Evolutionary conservation across 2,329 filamentous ascomycete genomes (phyloP).

Genomic region (Diplodia intermedia): DNA sequence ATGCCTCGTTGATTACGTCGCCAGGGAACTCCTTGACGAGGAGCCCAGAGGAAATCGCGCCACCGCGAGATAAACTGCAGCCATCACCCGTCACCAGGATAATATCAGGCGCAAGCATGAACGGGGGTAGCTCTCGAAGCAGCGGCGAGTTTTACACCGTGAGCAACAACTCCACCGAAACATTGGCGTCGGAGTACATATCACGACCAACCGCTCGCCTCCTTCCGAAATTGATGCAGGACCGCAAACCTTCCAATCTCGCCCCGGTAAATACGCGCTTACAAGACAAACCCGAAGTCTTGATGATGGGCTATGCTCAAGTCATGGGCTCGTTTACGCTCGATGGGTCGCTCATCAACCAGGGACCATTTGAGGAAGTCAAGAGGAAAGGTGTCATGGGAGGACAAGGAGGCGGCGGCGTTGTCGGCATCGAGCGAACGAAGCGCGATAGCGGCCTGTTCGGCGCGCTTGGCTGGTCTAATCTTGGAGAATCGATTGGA

Average conservation of each 20-base stretch:
- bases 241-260: slow-evolving; percentile 38
- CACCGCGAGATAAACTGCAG: slow-evolving; percentile 61
- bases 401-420: slow-evolving; percentile 80
- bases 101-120: slow-evolving; percentile 77
- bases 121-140: slow-evolving; percentile 78
- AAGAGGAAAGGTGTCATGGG: slow-evolving; percentile 92
- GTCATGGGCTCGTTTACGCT: slow-evolving; percentile 90
- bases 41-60: slow-evolving; percentile 23
- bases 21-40: slow-evolving; percentile 1
- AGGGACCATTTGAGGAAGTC: slow-evolving; percentile 90
- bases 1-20: slow-evolving; percentile 8
- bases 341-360: slow-evolving; percentile 88
- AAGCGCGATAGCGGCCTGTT: slow-evolving; percentile 82
- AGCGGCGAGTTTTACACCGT: slow-evolving; percentile 94
- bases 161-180: slow-evolving; percentile 95
- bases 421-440: slow-evolving; percentile 77
- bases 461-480: slow-evolving; percentile 85
- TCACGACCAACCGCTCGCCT: slow-evolving; percentile 47
- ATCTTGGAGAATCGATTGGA: slow-evolving; percentile 84
- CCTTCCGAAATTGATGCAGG: slow-evolving; percentile 15
- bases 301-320: slow-evolving; percentile 99
- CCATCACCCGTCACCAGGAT: slow-evolving; percentile 68
- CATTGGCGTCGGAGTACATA: slow-evolving; percentile 85
- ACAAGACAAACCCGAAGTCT: slow-evolving; percentile 68
- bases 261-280: slow-evolving; percentile 36